phyloP scores from a whole-genome alignment of 176 grass and related monocot species.

The Puccinellia tenuiflora region DNA sequence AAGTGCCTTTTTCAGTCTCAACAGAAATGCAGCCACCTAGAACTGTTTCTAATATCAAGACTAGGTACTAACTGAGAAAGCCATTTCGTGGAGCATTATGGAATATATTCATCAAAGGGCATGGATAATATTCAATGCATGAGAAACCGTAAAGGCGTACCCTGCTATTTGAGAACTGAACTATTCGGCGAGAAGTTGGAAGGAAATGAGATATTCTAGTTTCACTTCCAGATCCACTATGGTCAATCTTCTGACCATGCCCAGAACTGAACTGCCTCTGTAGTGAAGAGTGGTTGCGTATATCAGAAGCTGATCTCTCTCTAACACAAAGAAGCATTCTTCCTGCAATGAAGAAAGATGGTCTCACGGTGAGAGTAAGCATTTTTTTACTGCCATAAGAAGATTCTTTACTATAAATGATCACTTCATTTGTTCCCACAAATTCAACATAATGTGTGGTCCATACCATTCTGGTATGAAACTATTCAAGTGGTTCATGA shows the following conservation, averaged over 20 bases:
- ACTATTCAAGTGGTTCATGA: not conserved
- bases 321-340: conserved; percentile 96
- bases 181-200: conserved; percentile 87
- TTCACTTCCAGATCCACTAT: conserved; percentile 42
- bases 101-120: not conserved
- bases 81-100: not conserved
- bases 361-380: not conserved
- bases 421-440: not conserved
- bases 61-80: not conserved
- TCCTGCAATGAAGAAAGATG: conserved; percentile 31
- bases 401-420: not conserved
- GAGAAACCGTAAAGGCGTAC: conserved; percentile 29
- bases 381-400: not conserved
- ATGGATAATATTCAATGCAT: not conserved
- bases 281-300: conserved; percentile 59
- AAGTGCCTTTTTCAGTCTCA: not conserved
- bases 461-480: not conserved
- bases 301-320: conserved; percentile 64
- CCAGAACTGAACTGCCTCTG: conserved; percentile 93
- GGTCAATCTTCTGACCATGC: conserved; percentile 58
- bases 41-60: conserved; percentile 1
- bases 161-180: conserved; percentile 94
- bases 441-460: not conserved
- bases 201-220: conserved; percentile 86
- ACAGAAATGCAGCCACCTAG: not conserved